Conservation (phyloP, 176 grass and related monocot genomes). For the Oropetium thomaeum region DNA sequence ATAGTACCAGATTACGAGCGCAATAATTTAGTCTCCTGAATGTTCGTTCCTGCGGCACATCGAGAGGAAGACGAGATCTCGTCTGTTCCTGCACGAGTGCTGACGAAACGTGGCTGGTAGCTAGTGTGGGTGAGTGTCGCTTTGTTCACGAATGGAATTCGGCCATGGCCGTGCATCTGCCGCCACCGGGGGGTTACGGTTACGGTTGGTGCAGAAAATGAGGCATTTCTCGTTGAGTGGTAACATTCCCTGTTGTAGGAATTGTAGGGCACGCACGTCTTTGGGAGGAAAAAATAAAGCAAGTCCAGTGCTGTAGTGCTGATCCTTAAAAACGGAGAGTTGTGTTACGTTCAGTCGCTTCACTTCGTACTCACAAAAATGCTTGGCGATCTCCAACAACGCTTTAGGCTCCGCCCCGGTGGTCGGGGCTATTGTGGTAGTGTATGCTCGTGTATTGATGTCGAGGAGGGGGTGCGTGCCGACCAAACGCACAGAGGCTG, state of each 20-base stretch:
- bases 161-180: not conserved
- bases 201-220: not conserved
- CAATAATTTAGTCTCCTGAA: conserved; percentile 13
- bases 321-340: not conserved
- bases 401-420: not conserved
- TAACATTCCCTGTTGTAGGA: conserved; percentile 7
- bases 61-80: not conserved
- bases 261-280: too few species aligned
- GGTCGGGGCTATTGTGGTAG: not conserved
- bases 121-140: not conserved
- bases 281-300: too few species aligned
- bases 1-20: not conserved
- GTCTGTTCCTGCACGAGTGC: not conserved
- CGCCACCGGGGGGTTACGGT: not conserved
- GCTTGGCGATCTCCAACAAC: not conserved
- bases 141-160: not conserved
- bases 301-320: not conserved
- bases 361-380: not conserved
- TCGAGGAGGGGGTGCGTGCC: not conserved
- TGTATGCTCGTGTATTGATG: too few species aligned
- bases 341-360: not conserved
- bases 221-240: not conserved
- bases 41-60: conserved; percentile 10
- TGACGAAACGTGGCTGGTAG: not conserved
- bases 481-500: not conserved